Evolutionary conservation across 2,329 filamentous ascomycete species (phyloP).

Genomic region (Graphilbum fragrans): DNA sequence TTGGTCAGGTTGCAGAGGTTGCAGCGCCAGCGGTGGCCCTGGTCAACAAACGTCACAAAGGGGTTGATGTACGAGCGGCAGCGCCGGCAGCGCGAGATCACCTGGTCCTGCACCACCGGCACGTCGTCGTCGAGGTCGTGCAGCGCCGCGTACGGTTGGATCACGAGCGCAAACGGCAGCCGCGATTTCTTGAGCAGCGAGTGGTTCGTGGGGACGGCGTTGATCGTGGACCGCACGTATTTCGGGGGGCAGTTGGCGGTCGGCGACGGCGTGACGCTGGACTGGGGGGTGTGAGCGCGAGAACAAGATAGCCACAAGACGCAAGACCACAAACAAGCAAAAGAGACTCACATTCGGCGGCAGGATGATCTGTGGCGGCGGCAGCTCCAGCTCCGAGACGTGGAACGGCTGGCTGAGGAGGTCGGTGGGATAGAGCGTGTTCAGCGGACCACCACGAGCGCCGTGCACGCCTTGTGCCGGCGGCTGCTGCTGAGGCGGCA

Average conservation of each 20-base stretch:
- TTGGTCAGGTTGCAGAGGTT: slow-evolving; percentile 99
- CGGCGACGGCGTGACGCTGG: slow-evolving; percentile 82
- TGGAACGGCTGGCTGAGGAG: slow-evolving; percentile 89
- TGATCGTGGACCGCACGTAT: slow-evolving; percentile 90
- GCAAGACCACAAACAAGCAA: background rate
- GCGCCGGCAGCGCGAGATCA: slow-evolving; percentile 90
- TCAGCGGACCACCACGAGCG: slow-evolving; percentile 43
- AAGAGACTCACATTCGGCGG: slow-evolving; percentile 71
- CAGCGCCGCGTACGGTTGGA: slow-evolving; percentile 87
- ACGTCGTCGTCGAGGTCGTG: slow-evolving; percentile 88
- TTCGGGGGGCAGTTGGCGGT: slow-evolving; percentile 85
- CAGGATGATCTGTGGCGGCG: slow-evolving; percentile 81
- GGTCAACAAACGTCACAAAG: slow-evolving; percentile 90
- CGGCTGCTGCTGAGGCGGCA: slow-evolving; percentile 27
- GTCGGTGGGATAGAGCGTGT: slow-evolving; percentile 87
- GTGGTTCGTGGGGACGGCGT: slow-evolving; percentile 84
- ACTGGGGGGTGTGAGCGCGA: slow-evolving; percentile 30
- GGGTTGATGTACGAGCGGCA: slow-evolving; percentile 98
- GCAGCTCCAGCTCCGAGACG: slow-evolving; percentile 80
- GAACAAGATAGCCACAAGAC: slow-evolving; percentile 12
- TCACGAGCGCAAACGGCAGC: slow-evolving; percentile 87
- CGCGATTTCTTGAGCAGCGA: slow-evolving; percentile 94
- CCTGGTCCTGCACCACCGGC: slow-evolving; percentile 88
- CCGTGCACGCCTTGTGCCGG: slow-evolving; percentile 32
- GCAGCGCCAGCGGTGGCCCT: slow-evolving; percentile 95